Percentiles rank a stretch among this genome's conserved stretches.
Evolutionary conservation across 306 rosid genomes (phyloP).

Genomic region (Sphenostylis stenocarpa): DNA sequence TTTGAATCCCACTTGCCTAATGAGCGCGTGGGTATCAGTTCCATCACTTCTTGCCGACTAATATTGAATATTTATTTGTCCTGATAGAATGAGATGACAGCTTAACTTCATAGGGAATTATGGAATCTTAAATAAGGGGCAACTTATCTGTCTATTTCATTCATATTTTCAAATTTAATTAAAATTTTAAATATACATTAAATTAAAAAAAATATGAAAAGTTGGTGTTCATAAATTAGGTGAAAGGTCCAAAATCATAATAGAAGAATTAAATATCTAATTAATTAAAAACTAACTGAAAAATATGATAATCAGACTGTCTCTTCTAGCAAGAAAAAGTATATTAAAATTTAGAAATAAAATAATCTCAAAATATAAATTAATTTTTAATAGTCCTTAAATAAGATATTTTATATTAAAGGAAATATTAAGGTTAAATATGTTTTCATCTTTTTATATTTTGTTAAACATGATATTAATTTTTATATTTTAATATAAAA

Average conservation of each 20-base stretch:
- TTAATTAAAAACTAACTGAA: neutral
- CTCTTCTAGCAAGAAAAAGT: neutral
- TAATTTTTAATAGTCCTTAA: no score
- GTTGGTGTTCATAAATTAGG: neutral
- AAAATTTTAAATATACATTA: neutral
- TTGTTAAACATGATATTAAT: no score
- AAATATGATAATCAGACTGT: neutral
- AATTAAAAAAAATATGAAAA: neutral
- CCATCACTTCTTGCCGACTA: neutral
- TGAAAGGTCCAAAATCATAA: neutral
- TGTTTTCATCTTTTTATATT: no score
- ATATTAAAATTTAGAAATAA: neutral
- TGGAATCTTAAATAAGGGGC: neutral
- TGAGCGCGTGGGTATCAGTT: slow-evolving; percentile 50
- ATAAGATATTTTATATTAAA: no score
- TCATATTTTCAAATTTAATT: neutral
- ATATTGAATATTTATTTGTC: neutral
- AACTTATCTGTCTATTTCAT: neutral
- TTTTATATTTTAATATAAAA: no score
- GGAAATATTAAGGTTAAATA: no score
- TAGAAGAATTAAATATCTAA: neutral
- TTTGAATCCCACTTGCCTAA: slow-evolving; percentile 30
- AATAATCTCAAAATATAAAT: neutral
- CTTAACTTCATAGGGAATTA: neutral
- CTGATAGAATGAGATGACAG: neutral